Conservation (phyloP, 768 basidiomycete species). For the Lactarius sp. region DNA sequence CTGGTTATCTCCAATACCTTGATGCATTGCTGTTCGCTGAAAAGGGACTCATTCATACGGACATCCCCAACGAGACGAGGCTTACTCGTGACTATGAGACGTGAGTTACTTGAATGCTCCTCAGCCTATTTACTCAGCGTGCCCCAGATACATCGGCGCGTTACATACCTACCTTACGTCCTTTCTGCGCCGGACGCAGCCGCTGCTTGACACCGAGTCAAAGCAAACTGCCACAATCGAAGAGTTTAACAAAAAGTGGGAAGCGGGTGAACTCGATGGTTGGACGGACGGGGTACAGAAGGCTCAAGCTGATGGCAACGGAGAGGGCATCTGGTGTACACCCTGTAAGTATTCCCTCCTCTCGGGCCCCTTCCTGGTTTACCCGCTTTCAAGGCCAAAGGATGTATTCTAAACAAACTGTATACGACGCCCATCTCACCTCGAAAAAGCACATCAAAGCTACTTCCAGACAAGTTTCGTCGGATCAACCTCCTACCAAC, state of each 20-base stretch:
- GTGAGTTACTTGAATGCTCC: slow-evolving; percentile 41
- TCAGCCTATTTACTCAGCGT: slow-evolving; percentile 8
- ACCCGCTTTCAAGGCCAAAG: slow-evolving; percentile 68
- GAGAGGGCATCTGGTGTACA: slow-evolving; percentile 86
- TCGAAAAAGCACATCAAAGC: slow-evolving; percentile 97
- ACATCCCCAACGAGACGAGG: slow-evolving; percentile 64
- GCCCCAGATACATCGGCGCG: slow-evolving; percentile 70
- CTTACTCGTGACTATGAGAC: slow-evolving; percentile 71
- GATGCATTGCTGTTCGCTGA: slow-evolving; percentile 73
- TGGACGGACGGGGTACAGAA: slow-evolving; percentile 60
- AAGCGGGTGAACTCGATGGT: slow-evolving; percentile 61
- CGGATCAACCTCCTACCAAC: slow-evolving; percentile 45
- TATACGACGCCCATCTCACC: slow-evolving; percentile 92
- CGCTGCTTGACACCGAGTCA: slow-evolving; percentile 69
- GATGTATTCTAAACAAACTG: slow-evolving; percentile 92
- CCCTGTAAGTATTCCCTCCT: slow-evolving; percentile 59
- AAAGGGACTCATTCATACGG: slow-evolving; percentile 55
- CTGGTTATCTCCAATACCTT: slow-evolving; percentile 91
- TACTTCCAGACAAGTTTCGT: slow-evolving; percentile 59
- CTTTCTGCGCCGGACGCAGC: slow-evolving; percentile 80
- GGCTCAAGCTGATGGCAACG: slow-evolving; percentile 38
- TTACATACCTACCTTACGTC: slow-evolving; percentile 82
- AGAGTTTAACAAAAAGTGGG: slow-evolving; percentile 81
- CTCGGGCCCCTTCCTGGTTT: slow-evolving; percentile 13
- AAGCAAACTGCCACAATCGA: slow-evolving; percentile 58